Conservation (phyloP, 495 filamentous ascomycete genomes). For the Penicillium tannophilum region DNA sequence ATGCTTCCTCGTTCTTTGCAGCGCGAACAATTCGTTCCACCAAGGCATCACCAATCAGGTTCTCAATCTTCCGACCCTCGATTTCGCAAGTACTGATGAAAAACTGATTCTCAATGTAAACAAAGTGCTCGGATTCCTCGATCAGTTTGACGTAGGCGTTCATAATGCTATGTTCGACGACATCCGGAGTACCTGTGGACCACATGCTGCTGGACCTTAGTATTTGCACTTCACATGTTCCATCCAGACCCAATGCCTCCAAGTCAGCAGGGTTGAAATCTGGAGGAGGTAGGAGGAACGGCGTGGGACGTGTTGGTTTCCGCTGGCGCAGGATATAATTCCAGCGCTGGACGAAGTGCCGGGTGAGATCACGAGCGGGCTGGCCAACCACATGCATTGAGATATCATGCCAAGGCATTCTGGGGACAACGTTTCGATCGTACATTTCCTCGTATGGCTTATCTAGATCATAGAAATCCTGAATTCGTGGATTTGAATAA, state of each 20-base stretch:
- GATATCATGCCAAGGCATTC: constrained; percentile 99
- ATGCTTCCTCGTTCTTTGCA: constrained; percentile 80
- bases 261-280: constrained; percentile 86
- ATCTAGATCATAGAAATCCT: constrained; percentile 90
- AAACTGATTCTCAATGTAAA: constrained; percentile 99
- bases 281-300: constrained; percentile 89
- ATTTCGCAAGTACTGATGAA: constrained; percentile 94
- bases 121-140: constrained; percentile 91
- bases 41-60: constrained; percentile 91
- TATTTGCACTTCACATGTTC: constrained; percentile 95
- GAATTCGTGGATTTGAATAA: constrained; percentile 94
- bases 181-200: constrained; percentile 85
- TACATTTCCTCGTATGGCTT: constrained; percentile 99
- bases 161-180: constrained; percentile 90
- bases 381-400: constrained; percentile 98
- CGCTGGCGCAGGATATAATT: constrained; percentile 95
- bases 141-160: constrained; percentile 95
- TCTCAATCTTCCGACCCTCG: constrained; percentile 83
- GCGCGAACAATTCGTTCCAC: constrained; percentile 90
- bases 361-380: constrained; percentile 88
- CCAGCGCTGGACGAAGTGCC: constrained; percentile 99
- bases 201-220: constrained; percentile 86
- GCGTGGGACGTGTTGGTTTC: constrained; percentile 91
- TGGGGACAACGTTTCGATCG: constrained; percentile 78
- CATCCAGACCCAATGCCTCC: constrained; percentile 82